phyloP scores from a whole-genome alignment of 352 stramenopile species.

The Paralagenidium karlingii region DNA sequence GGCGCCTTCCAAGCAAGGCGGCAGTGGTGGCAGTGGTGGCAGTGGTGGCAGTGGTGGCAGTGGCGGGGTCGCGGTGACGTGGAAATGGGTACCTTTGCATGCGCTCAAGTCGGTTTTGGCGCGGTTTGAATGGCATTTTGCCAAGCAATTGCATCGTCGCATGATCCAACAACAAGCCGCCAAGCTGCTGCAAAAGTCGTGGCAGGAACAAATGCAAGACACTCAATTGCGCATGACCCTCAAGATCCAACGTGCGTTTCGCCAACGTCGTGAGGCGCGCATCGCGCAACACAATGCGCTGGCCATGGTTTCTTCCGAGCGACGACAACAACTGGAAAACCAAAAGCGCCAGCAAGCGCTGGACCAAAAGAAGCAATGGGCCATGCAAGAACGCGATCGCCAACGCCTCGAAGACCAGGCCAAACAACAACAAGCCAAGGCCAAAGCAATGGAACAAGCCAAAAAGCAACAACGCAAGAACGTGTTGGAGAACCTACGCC shows the following conservation, averaged over 20 bases:
- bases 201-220: conserved; percentile 63
- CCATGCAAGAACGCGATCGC: conserved; percentile 35
- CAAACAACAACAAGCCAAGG: conserved; percentile 27
- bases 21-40: no score
- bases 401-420: conserved; percentile 37
- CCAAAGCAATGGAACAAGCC: no score
- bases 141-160: conserved; percentile 34
- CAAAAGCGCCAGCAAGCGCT: conserved; percentile 36
- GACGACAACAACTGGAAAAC: conserved; percentile 27
- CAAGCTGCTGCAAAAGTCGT: conserved; percentile 30
- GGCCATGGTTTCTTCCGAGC: no score
- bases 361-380: conserved; percentile 26
- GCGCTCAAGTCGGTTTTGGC: conserved; percentile 42
- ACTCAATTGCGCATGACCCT: conserved; percentile 50
- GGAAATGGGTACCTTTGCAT: no score
- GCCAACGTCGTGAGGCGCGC: conserved; percentile 18
- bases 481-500: no score
- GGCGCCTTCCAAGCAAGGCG: no score
- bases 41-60: no score
- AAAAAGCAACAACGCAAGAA: no score
- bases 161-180: conserved; percentile 46
- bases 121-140: conserved; percentile 40
- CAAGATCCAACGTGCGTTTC: conserved; percentile 58
- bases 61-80: no score
- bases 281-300: conserved; percentile 32